Evolutionary conservation across 139 green algal genomes (phyloP), one percentile per base, ranked within the genome.

Genomic region (Volvox reticuliferus): DNA sequence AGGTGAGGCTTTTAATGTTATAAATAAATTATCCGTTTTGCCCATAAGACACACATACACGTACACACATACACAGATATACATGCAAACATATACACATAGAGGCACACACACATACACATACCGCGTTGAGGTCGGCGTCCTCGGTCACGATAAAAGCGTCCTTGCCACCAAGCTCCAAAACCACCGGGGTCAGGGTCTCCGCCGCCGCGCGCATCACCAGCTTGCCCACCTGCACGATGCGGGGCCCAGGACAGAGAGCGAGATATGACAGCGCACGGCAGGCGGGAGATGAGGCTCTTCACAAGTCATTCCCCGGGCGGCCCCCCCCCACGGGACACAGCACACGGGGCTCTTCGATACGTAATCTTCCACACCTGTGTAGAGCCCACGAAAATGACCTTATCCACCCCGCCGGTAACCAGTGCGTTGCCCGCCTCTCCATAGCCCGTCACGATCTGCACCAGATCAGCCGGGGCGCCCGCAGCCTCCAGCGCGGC

Each of bases 131-230:
- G 0, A 99, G 80, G 93, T 99, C 91, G 0, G 96, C 97, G 91
- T 99, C 98, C 16, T 99, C 96, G 78, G 95, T 97, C 14, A 99
- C 95, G 44, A 99, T 97, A 86, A 99, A 97, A 22, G 98, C 91
- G 93, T 99, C 98, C 92, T 99, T 99, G 61, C 98, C 98, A 19
- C 98, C 98, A 79, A 99, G 96, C 95, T 99, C 98, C 88, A 99
- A 95, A 63, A 98, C 96, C 33, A 99, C 97, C 0, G 98, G 98
- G 3, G 98, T 99, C 37, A 99, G 94, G 28, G 91, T 97, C 16
- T 94, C 93, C 17, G 97, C 94, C 14, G 97, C 97, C 5, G 96
- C 94, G 13, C 91, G 92, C 96, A 99, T 98, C 19, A 99, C 97
- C 81, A 95, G 89, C 86, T 90, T 93, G 82, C 94, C 95, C 28